These are phyloP conservation scores for Pichia scutulata DNA, from an alignment of 805 yeast species.

Conservation along the genomic window DNA sequence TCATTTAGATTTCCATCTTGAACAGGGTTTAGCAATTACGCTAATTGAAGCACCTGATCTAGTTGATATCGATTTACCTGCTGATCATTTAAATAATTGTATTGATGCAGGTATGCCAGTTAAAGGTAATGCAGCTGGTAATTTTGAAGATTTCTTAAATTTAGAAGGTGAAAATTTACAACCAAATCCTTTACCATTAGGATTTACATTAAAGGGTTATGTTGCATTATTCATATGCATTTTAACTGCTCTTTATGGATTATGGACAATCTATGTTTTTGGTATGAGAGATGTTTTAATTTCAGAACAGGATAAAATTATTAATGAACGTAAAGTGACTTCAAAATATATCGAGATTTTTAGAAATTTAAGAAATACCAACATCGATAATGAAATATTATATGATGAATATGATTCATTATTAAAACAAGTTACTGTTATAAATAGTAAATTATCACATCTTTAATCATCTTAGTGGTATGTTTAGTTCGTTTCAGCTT, in stretches of 20 bases:
- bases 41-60: slow-evolving; percentile 61
- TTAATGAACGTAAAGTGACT: slow-evolving; percentile 14
- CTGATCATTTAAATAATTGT: slow-evolving; percentile 46
- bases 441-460: slow-evolving; percentile 1
- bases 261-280: slow-evolving; percentile 49
- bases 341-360: slow-evolving; percentile 7
- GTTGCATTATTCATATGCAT: slow-evolving; percentile 51
- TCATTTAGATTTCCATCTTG: slow-evolving; percentile 80
- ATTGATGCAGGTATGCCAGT: slow-evolving; percentile 35
- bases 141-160: slow-evolving; percentile 43
- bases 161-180: slow-evolving; percentile 56
- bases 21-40: slow-evolving; percentile 69
- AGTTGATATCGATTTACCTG: slow-evolving; percentile 38
- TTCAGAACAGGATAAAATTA: slow-evolving; percentile 16
- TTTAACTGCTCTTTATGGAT: slow-evolving; percentile 50
- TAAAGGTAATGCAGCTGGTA: slow-evolving; percentile 72
- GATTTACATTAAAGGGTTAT: slow-evolving; percentile 67
- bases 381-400: background rate
- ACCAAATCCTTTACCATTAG: slow-evolving; percentile 54
- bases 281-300: slow-evolving; percentile 57
- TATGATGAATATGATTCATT: background rate
- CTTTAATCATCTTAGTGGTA: background rate
- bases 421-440: background rate
- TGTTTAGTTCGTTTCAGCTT: too few relatives aligned
- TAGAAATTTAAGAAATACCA: background rate